phyloP scores from a whole-genome alignment of 345 rosid genomes.

The Viola odorata region DNA sequence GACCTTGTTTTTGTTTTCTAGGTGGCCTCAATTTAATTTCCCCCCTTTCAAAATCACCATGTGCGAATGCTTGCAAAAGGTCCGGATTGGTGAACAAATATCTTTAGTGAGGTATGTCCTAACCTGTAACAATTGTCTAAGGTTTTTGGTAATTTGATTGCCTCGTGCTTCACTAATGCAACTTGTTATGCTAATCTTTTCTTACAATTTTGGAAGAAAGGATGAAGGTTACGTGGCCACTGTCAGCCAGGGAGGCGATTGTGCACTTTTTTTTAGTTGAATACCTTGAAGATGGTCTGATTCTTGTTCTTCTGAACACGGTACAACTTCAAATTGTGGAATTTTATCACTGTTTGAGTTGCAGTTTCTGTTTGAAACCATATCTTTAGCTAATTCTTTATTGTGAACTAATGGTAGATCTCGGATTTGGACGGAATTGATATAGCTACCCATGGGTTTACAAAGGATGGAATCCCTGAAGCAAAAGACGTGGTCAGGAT shows the following conservation, averaged over 20 bases:
- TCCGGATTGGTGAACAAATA: slow-evolving; percentile 62
- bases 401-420: slow-evolving; percentile 41
- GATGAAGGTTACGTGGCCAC: slow-evolving; percentile 91
- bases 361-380: slow-evolving; percentile 5
- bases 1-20: slow-evolving; percentile 14
- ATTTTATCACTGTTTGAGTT: slow-evolving; percentile 9
- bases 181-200: slow-evolving; percentile 26
- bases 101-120: slow-evolving; percentile 65
- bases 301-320: slow-evolving; percentile 58
- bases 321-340: slow-evolving; percentile 32
- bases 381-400: not conserved
- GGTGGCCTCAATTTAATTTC: slow-evolving; percentile 87
- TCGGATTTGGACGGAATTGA: slow-evolving; percentile 55
- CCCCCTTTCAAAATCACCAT: slow-evolving; percentile 59
- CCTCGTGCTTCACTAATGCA: not conserved
- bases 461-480: slow-evolving; percentile 51
- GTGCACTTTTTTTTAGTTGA: slow-evolving; percentile 66
- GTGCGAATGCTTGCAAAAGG: slow-evolving; percentile 51
- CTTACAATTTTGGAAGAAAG: slow-evolving; percentile 60
- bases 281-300: slow-evolving; percentile 61
- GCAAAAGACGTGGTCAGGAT: slow-evolving; percentile 64
- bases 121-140: slow-evolving; percentile 7
- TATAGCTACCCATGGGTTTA: slow-evolving; percentile 44
- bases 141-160: not conserved
- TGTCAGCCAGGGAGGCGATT: slow-evolving; percentile 74